Conservation (phyloP, 768 basidiomycete species). For the Gloeopeniophorella convolvens region DNA sequence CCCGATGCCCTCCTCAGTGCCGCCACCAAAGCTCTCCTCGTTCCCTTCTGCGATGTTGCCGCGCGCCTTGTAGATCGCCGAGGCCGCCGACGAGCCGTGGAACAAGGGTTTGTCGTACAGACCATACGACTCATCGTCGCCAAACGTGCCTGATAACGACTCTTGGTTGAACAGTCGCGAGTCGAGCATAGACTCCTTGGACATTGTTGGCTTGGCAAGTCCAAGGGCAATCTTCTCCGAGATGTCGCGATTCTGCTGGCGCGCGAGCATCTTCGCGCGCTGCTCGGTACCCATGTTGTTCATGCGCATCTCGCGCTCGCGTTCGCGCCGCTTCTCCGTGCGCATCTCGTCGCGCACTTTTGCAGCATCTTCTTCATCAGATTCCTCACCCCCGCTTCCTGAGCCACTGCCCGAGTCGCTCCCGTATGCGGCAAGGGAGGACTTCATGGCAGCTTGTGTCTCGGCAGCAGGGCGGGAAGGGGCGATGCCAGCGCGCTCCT, state of each 20-base stretch:
- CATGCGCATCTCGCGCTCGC: constrained; percentile 98
- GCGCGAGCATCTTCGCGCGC: constrained; percentile 90
- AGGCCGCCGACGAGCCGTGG: constrained; percentile 91
- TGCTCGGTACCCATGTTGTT: constrained; percentile 98
- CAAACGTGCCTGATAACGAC: constrained; percentile 73
- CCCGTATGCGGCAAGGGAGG: constrained; percentile 79
- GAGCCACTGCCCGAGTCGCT: constrained; percentile 65
- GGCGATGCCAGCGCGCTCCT: constrained; percentile 79
- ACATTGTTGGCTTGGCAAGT: constrained; percentile 91
- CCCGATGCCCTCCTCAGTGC: constrained; percentile 91
- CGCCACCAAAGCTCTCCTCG: constrained; percentile 90
- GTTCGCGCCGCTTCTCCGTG: constrained; percentile 84
- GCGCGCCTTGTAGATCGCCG: constrained; percentile 98
- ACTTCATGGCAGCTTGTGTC: constrained; percentile 64
- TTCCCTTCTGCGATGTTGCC: constrained; percentile 81
- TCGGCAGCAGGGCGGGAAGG: constrained; percentile 61
- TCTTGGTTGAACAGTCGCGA: constrained; percentile 98
- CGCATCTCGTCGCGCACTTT: constrained; percentile 88
- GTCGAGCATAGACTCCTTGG: constrained; percentile 97
- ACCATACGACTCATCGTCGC: constrained; percentile 89
- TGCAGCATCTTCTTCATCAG: constrained; percentile 69
- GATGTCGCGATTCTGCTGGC: constrained; percentile 97
- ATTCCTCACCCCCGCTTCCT: constrained; percentile 45
- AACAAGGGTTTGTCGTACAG: constrained; percentile 94
- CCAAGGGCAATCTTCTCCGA: constrained; percentile 99